phyloP scores from a whole-genome alignment of 179 eudicot genomes.

The Corrigiola litoralis region DNA sequence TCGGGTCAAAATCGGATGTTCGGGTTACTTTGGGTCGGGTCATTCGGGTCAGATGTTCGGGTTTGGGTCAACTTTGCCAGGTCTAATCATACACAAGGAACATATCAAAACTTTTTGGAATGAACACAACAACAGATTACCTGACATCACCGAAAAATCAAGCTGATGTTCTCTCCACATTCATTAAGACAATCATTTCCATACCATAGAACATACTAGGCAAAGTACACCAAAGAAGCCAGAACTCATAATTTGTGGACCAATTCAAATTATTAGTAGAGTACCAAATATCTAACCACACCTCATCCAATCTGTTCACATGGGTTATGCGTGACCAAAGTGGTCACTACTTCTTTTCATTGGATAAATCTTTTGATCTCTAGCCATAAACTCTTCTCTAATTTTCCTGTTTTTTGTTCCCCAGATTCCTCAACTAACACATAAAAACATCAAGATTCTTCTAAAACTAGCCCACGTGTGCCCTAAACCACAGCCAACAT shows the following conservation, averaged over 20 bases:
- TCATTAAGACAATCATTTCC: not conserved
- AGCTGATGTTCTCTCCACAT: conserved; percentile 9
- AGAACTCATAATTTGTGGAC: conserved; percentile 11
- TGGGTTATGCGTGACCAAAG: conserved; percentile 26
- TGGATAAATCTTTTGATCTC: not conserved
- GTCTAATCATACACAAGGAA: conserved; percentile 6
- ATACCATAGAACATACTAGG: not conserved
- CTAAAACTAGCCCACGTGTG: conserved; percentile 26
- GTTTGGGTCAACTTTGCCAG: too few species aligned
- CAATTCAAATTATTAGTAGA: conserved; percentile 15
- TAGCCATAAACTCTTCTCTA: not conserved
- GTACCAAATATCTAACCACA: conserved; percentile 12
- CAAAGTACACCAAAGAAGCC: not conserved
- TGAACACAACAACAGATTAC: conserved; percentile 3
- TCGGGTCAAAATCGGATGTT: too few species aligned
- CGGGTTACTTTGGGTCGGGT: too few species aligned
- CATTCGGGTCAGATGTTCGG: too few species aligned
- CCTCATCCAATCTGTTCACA: conserved; percentile 26
- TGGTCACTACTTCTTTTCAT: conserved; percentile 14
- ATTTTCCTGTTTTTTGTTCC: conserved; percentile 4
- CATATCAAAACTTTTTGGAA: conserved; percentile 13
- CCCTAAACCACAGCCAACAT: conserved; percentile 26
- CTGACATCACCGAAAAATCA: conserved; percentile 10
- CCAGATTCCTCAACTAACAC: conserved; percentile 21
- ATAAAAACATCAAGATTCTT: conserved; percentile 15